Evolutionary conservation across 2,329 filamentous ascomycete species (phyloP).

Genomic region (Fusarium devonianum): DNA sequence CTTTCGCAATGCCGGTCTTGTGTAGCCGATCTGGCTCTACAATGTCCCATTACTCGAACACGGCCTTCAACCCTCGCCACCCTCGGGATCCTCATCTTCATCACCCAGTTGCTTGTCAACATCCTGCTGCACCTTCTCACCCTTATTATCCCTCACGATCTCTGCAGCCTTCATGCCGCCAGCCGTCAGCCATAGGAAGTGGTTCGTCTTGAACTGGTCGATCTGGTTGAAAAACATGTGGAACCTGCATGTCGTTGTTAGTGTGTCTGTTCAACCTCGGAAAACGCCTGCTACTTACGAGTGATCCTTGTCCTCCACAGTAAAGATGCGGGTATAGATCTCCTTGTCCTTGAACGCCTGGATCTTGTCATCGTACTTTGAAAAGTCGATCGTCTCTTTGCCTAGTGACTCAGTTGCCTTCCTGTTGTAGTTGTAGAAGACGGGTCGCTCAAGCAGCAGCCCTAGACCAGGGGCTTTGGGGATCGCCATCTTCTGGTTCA

Average conservation of each 20-base stretch:
- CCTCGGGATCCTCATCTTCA: slow-evolving; percentile 60
- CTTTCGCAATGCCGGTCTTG: no score
- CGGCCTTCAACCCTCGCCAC: slow-evolving; percentile 50
- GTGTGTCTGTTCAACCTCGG: slow-evolving; percentile 3
- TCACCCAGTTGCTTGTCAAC: slow-evolving; percentile 59
- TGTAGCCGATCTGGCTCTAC: slow-evolving; percentile 8
- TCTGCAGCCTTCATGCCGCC: slow-evolving; percentile 70
- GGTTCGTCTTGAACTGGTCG: slow-evolving; percentile 74
- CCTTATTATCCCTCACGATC: slow-evolving; percentile 41
- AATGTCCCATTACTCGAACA: slow-evolving; percentile 8
- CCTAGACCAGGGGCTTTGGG: slow-evolving; percentile 93
- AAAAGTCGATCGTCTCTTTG: slow-evolving; percentile 78
- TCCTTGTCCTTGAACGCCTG: slow-evolving; percentile 88
- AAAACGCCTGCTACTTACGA: slow-evolving; percentile 66
- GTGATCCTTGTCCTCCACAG: slow-evolving; percentile 86
- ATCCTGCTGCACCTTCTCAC: slow-evolving; percentile 51
- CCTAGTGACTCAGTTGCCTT: slow-evolving; percentile 69
- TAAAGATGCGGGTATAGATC: slow-evolving; percentile 92
- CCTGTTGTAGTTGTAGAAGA: slow-evolving; percentile 89
- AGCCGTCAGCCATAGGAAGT: slow-evolving; percentile 78
- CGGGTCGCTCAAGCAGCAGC: slow-evolving; percentile 85
- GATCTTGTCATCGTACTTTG: slow-evolving; percentile 78
- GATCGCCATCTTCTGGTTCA: slow-evolving; percentile 77
- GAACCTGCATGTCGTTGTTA: slow-evolving; percentile 59
- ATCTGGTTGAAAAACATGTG: slow-evolving; percentile 81